These are phyloP conservation scores for Colletotrichum ledebouriae DNA, from an alignment of 2,329 filamentous ascomycete genomes.

Conservation along the genomic window DNA sequence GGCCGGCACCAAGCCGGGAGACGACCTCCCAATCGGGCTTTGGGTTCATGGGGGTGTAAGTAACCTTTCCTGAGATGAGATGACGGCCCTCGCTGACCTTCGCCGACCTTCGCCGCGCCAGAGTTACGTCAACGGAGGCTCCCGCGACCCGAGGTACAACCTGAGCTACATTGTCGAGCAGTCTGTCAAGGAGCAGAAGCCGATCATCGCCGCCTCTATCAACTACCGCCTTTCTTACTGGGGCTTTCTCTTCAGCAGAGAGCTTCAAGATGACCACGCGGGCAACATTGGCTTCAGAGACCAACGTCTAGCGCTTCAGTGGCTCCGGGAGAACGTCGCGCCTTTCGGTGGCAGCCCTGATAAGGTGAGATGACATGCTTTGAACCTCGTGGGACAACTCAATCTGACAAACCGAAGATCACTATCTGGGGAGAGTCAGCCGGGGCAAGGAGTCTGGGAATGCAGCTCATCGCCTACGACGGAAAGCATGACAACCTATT, in stretches of 20 bases:
- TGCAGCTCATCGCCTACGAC: slow-evolving; percentile 73
- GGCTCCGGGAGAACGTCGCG: slow-evolving; percentile 74
- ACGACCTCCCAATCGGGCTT: slow-evolving; percentile 67
- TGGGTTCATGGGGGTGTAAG: slow-evolving; percentile 69
- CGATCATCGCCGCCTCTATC: slow-evolving; percentile 73
- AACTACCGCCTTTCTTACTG: slow-evolving; percentile 75
- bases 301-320: slow-evolving; percentile 70
- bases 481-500: slow-evolving; percentile 74
- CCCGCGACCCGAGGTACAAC: slow-evolving; percentile 50
- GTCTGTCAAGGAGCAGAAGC: slow-evolving; percentile 60
- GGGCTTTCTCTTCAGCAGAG: slow-evolving; percentile 70
- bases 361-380: slow-evolving; percentile 57
- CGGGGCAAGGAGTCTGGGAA: slow-evolving; percentile 70
- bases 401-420: too few relatives aligned
- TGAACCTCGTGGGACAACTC: too few relatives aligned
- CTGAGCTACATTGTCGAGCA: slow-evolving; percentile 50
- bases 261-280: slow-evolving; percentile 66
- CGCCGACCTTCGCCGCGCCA: slow-evolving; percentile 16
- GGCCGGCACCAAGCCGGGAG: slow-evolving; percentile 53
- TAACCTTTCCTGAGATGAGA: slow-evolving; percentile 23
- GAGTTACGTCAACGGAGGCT: slow-evolving; percentile 52
- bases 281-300: slow-evolving; percentile 73
- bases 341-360: slow-evolving; percentile 75
- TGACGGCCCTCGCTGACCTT: slow-evolving; percentile 14
- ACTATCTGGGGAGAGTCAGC: slow-evolving; percentile 75